Base-by-base conservation (phyloP, 1,284 basidiomycete species). In the Malassezia psittaci region DNA sequence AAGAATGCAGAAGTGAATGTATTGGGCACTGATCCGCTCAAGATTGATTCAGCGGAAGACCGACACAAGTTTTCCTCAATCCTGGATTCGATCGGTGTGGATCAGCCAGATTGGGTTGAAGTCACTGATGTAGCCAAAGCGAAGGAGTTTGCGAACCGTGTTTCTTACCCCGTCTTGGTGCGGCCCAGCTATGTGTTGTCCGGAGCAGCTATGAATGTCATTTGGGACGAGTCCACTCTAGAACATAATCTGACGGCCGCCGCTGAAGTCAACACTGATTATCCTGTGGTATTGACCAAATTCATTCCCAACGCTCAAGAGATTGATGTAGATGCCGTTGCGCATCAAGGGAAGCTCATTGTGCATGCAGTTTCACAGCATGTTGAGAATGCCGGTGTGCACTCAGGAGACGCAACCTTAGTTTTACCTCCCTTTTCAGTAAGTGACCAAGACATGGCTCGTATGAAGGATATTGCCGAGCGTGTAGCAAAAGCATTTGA, bases 141-240 rank as follows among this genome's bases (percentile, higher is more conserved):
- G 50, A 93, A 94, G 79, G 83, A 83, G 52, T 99, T 98, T 63
- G 89, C 91, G 46, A 77, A 82, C 67, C 83, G 83, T 67, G 94
- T 96, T 61, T 82, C 83, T 52, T 76, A 55, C 62, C 51, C 65
- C 19, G 24, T 57, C 10, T 53, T 68, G 11, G 63, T 55, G 48
- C 88, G 87, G 18, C 72, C 72, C 3, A 66, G 63, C 51, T 98
- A 98, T 77, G 94, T 98, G 45, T 83, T 98, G 37, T 98, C 91
- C 10, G 94, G 94, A 59, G 93, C 94, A 36, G 94, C 94, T 16
- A 99, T 99, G 94, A 98, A 96, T 77, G 91, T 98, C 50, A 90
- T 98, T 35, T 88, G 87, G 77, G 89, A 94, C 76, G 90, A 93
- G 76, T 81, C 85, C 15, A 80, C 84, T 9, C 81, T 99, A 44